These are phyloP conservation scores for Rhodamnia argentea DNA, from an alignment of 345 rosid species.

Conservation along the genomic window DNA sequence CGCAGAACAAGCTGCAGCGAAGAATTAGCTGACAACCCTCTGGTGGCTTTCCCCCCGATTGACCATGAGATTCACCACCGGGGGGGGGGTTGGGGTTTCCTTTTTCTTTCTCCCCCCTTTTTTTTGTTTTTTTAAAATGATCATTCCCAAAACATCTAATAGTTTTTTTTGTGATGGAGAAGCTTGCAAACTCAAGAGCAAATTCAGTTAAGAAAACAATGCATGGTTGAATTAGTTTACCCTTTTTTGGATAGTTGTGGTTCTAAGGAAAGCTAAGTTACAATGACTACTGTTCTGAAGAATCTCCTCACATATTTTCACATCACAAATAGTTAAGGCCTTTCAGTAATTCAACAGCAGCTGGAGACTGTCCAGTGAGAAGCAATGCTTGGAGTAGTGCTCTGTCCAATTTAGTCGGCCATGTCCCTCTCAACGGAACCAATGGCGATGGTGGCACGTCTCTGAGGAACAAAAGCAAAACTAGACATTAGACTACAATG, in stretches of 20 bases:
- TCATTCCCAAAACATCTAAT: too few relatives aligned
- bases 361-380: conserved; percentile 82
- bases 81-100: too few relatives aligned
- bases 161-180: too few relatives aligned
- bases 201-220: too few relatives aligned
- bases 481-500: background rate
- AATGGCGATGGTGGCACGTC: conserved; percentile 50
- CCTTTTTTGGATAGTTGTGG: conserved; percentile 72
- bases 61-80: too few relatives aligned
- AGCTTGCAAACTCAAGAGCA: too few relatives aligned
- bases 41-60: too few relatives aligned
- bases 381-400: conserved; percentile 91
- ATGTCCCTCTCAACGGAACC: conserved; percentile 90
- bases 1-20: too few relatives aligned
- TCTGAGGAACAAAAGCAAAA: conserved; percentile 22
- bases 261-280: conserved; percentile 26
- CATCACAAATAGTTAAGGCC: conserved; percentile 83
- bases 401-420: conserved; percentile 91
- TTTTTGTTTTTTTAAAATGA: too few relatives aligned
- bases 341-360: conserved; percentile 65
- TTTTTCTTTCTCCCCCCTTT: too few relatives aligned
- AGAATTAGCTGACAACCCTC: too few relatives aligned
- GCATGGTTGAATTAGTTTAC: conserved; percentile 83
- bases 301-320: conserved; percentile 78
- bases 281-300: conserved; percentile 57